Evolutionary conservation across 352 stramenopile species (phyloP).

Genomic region (Blastocystis hominis): DNA sequence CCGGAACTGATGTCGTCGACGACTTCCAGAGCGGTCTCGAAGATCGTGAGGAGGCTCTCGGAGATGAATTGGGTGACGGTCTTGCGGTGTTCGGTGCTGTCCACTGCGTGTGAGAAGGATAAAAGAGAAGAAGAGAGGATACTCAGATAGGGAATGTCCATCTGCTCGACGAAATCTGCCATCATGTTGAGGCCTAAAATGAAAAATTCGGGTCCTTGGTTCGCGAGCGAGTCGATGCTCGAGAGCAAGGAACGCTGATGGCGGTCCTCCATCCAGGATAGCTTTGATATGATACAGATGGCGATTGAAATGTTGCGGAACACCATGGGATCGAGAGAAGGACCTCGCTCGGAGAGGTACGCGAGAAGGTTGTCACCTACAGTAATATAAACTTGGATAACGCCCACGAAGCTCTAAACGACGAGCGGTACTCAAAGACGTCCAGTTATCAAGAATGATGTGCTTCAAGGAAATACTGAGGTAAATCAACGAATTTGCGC

Average conservation of each 20-base stretch:
- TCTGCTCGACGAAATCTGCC: constrained; percentile 53
- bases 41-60: constrained; percentile 37
- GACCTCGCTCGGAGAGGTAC: background rate
- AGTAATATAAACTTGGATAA: background rate
- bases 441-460: constrained; percentile 33
- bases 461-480: constrained; percentile 42
- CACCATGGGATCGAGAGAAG: background rate
- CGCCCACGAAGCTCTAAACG: constrained; percentile 16
- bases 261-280: constrained; percentile 30
- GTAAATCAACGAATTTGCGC: background rate
- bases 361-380: constrained; percentile 20
- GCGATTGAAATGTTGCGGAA: background rate
- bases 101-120: background rate
- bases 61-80: constrained; percentile 51
- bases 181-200: constrained; percentile 49
- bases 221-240: constrained; percentile 1
- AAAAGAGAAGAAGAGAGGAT: background rate
- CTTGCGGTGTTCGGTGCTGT: constrained; percentile 27
- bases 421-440: background rate
- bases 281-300: constrained; percentile 38
- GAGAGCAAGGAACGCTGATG: constrained; percentile 24
- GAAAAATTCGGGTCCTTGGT: background rate
- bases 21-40: background rate
- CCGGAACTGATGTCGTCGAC: background rate
- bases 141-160: constrained; percentile 26